Evolutionary conservation across 2,329 filamentous ascomycete genomes (phyloP), one percentile per base, ranked within the genome.

Genomic region (Coniochaeta prunicola): DNA sequence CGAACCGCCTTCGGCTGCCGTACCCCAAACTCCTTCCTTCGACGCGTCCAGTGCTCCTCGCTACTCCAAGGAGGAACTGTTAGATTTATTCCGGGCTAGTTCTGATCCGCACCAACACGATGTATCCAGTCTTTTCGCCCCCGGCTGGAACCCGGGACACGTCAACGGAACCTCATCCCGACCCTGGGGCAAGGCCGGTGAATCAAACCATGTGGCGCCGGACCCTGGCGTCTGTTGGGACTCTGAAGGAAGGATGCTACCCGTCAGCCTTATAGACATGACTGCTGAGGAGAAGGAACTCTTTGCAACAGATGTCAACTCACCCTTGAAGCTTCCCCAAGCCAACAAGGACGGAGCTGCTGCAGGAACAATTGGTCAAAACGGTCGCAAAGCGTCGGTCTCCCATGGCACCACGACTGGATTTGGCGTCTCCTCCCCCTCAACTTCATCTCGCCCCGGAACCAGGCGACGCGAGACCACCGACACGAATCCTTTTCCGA

Each of bases 211-310:
- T 63, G 78, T 82, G 62, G 86, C 86, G 60, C 85, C 89, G 68
- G 92, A 93, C 50, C 90, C 92, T n/a, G 91, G 94, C 62, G 84
- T 93, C 45, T 97, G 92, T 72, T 99, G 93, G 94, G 90, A 96
- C 69, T 75, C 82, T 60, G 81, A 82, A 60, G 91, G 90, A 26
- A 81, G 82, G 57, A 80, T 85, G 50, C 81, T 84, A 63, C 91
- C 92, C 7, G 78, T 97, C 63, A 86, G 85, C 31, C 72, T 96
- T 63, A 80, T 84, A 62, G 86, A 89, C 48, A 85, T 96, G 84
- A 78, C 81, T 1, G 63, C 73, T 5, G 80, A 85, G 61, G 86
- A 88, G 73, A 84, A 79, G 68, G 80, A 82, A 89, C 78, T 89
- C 63, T 97, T 97, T 73, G 76, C 85, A 56, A 84, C 83, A 56